Conservation (phyloP, 1,284 basidiomycete species). For the Malassezia globosa region DNA sequence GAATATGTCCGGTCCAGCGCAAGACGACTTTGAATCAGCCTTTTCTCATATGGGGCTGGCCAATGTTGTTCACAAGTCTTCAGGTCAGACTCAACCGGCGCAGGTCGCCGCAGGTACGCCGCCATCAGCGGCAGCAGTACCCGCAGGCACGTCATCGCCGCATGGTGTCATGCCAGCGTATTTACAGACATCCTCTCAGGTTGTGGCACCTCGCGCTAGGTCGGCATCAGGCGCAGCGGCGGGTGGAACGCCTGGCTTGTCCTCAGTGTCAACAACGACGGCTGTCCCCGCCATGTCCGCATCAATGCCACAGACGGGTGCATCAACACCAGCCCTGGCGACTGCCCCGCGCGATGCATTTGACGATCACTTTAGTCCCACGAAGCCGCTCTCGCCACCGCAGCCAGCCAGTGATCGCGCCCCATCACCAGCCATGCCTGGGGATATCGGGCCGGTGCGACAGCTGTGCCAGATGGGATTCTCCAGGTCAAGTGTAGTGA, state of each 20-base stretch:
- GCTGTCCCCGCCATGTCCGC: not conserved
- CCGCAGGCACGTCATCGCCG: not conserved
- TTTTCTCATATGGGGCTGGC: constrained; percentile 40
- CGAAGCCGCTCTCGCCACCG: not conserved
- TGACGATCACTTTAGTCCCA: not conserved
- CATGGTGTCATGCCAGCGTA: not conserved
- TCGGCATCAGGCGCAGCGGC: not conserved
- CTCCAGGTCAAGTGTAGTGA: constrained; percentile 32
- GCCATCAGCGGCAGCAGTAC: not conserved
- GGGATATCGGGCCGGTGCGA: constrained; percentile 39
- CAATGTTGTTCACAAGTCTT: constrained; percentile 24
- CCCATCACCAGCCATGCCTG: constrained; percentile 30
- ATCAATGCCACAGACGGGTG: not conserved
- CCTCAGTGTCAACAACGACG: not conserved
- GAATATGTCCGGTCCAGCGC: constrained; percentile 10
- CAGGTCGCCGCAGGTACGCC: not conserved
- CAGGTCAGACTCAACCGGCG: not conserved
- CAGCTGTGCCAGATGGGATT: constrained; percentile 46
- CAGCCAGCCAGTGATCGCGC: not conserved
- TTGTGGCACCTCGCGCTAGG: not conserved
- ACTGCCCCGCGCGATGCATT: not conserved
- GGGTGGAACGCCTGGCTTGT: not conserved
- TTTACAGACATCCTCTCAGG: not conserved
- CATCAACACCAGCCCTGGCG: not conserved
- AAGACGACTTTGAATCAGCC: constrained; percentile 44